Base-by-base conservation (phyloP, 75 land plant species). In the Pinus taeda region DNA sequence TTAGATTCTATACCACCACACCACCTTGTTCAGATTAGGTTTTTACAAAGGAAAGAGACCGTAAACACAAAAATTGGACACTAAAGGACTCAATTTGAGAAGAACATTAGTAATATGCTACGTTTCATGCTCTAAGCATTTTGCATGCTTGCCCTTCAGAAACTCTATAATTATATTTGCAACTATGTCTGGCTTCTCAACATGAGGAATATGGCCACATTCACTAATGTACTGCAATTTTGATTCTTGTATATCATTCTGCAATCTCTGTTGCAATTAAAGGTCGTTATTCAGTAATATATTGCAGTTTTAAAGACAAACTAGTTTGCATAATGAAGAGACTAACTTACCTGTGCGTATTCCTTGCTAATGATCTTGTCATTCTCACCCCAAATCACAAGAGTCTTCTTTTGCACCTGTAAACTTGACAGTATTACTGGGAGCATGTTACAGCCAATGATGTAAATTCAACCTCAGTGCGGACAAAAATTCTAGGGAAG, bases 361-460 rank as follows among this genome's bases (percentile, higher is more conserved):
- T 77, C 77, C 78, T 69, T 92, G 83, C 87, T 88, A 69, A 96
- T 76, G 21, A 96, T 86, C 57, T 77, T 85, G 79, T 96, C 99
- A 76, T 87, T 77, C 77, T 96, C 95, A 57, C 99, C 99, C 99
- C 99, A 96, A 73, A 96, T 94, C 60, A 96, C 86, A 14, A 96
- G 93, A 20, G 93, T 88, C 75, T 90, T 86, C 63, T 94, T 91
- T 49, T 83, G 79, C 30, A 94, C 85, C 98, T 96, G 83, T 75
- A 82, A 26, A 85, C 15, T 29, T 30, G 67, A 66, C 21, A 80
- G 30, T 56, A 57, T 21, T 39, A 53, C 45, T 67, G 20, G 15
- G n/a, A 55, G 36, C 5, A n/a, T n/a, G 11, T 42, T 6, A 36
- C 18, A 65, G 18, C 20, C 33, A 33, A 65, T 20, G 36, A 65